These are phyloP conservation scores for Silene conica DNA, from an alignment of 148 eudicot genomes.

Conservation along the genomic window DNA sequence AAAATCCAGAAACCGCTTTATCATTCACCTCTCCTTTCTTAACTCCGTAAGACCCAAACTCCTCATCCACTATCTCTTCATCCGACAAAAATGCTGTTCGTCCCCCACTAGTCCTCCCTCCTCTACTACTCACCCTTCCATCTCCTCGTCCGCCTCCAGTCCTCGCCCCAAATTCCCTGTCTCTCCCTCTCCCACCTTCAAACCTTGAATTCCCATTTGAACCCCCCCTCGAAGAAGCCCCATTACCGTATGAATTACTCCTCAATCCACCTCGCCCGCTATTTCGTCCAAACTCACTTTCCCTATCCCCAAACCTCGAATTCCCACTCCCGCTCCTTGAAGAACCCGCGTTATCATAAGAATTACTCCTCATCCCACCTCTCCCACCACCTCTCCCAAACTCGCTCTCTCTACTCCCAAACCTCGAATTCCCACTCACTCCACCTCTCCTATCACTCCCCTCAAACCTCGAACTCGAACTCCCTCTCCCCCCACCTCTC, in stretches of 20 bases:
- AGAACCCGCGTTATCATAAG: neutral
- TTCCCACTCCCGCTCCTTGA: neutral
- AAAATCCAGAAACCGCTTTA: conserved; percentile 37
- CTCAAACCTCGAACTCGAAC: neutral
- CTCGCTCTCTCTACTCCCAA: neutral
- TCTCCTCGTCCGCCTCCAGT: neutral
- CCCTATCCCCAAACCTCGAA: neutral
- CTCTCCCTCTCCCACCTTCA: neutral
- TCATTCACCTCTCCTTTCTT: conserved; percentile 25
- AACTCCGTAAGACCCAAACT: neutral
- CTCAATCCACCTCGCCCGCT: conserved; percentile 27
- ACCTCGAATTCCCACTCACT: neutral
- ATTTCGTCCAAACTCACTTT: conserved; percentile 9
- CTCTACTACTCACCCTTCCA: conserved; percentile 10
- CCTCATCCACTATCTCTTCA: conserved; percentile 20
- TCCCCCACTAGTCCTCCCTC: conserved; percentile 10
- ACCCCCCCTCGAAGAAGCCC: neutral
- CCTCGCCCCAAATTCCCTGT: neutral
- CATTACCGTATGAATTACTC: neutral
- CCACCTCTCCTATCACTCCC: neutral
- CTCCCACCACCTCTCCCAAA: neutral
- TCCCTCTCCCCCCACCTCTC: neutral
- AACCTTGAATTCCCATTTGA: neutral
- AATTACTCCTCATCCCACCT: neutral
- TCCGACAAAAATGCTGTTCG: conserved; percentile 24